These are phyloP conservation scores for Plasmopara muralis DNA, from an alignment of 352 stramenopile genomes.

Conservation along the genomic window DNA sequence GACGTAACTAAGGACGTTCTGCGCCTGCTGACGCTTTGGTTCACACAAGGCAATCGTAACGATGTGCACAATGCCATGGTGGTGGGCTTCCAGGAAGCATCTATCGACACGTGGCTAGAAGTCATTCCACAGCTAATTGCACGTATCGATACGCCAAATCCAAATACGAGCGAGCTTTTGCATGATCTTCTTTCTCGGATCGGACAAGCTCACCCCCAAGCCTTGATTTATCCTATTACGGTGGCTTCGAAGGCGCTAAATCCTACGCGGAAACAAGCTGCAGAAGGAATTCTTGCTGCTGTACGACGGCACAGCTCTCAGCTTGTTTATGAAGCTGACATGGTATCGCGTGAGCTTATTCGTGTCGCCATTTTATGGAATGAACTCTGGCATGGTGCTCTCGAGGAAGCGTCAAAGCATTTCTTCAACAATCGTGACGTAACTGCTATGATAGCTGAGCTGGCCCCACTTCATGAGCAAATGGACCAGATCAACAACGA, in stretches of 20 bases:
- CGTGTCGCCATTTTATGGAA: conserved; percentile 99
- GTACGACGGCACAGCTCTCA: conserved; percentile 92
- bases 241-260: conserved; percentile 95
- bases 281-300: conserved; percentile 93
- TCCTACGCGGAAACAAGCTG: conserved; percentile 83
- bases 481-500: conserved; percentile 68
- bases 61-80: conserved; percentile 84
- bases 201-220: conserved; percentile 94
- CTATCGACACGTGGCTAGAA: conserved; percentile 97
- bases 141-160: conserved; percentile 77
- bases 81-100: conserved; percentile 89
- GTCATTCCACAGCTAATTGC: conserved; percentile 98
- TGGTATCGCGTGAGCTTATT: conserved; percentile 97
- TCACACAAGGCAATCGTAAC: conserved; percentile 91
- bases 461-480: conserved; percentile 91
- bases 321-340: conserved; percentile 96
- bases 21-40: conserved; percentile 98
- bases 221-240: conserved; percentile 98
- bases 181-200: conserved; percentile 89
- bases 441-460: conserved; percentile 93
- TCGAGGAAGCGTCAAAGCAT: conserved; percentile 97
- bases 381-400: conserved; percentile 96
- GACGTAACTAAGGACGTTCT: conserved; percentile 96
- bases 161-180: conserved; percentile 73
- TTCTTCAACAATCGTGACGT: conserved; percentile 98